Evolutionary conservation across 2,329 filamentous ascomycete species (phyloP).

Genomic region (Sclerotiophoma versabilis): DNA sequence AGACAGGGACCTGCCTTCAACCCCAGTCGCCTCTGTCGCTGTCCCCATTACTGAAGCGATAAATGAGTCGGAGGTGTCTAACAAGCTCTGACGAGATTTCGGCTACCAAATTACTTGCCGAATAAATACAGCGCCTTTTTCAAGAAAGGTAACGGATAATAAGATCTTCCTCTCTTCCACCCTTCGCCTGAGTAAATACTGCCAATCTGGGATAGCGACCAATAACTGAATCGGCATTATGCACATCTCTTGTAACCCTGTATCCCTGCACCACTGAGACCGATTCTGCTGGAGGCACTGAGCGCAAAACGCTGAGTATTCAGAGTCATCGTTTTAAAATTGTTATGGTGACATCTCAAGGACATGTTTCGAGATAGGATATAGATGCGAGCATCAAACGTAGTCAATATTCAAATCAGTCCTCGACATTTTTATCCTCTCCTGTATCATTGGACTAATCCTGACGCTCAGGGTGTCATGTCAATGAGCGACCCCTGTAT

Average conservation of each 20-base stretch:
- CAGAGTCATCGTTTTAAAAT: too few species aligned
- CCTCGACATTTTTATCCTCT: too few species aligned
- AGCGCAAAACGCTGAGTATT: background rate
- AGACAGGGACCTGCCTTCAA: background rate
- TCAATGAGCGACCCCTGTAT: constrained; percentile 1
- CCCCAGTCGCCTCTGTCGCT: background rate
- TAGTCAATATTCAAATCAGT: too few species aligned
- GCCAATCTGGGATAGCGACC: background rate
- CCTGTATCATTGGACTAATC: background rate
- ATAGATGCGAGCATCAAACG: too few species aligned
- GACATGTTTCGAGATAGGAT: too few species aligned
- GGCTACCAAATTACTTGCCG: too few species aligned
- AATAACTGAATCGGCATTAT: background rate
- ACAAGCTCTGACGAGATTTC: background rate
- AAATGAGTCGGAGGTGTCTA: background rate
- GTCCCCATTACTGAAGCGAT: too few species aligned
- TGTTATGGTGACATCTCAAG: too few species aligned
- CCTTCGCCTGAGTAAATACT: background rate
- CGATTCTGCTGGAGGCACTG: background rate
- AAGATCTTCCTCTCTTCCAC: background rate
- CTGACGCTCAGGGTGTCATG: background rate
- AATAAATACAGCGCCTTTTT: too few species aligned
- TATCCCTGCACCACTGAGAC: background rate
- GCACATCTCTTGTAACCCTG: background rate
- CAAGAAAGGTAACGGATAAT: background rate